A percentile compares a stretch with the other conserved stretches of the same genome.
phyloP scores from a whole-genome alignment of 2,329 filamentous ascomycete species.

The Exserohilum turcica region DNA sequence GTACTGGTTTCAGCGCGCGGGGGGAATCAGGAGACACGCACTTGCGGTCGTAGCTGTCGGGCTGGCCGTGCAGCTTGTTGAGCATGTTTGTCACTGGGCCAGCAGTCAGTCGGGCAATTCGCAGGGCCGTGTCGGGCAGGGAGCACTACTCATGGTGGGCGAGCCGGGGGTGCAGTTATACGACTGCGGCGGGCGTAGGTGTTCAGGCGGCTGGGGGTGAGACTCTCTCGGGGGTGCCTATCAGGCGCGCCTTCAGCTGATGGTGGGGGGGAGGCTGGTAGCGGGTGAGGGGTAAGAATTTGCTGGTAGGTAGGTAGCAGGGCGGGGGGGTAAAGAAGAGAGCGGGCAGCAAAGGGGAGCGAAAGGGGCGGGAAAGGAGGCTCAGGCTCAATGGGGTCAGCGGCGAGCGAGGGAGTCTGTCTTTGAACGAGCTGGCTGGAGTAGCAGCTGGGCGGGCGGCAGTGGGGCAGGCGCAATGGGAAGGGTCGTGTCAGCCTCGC shows the following conservation, averaged over 20 bases:
- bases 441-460: conserved; percentile 25
- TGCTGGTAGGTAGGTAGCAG: conserved; percentile 27
- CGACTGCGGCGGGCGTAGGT: conserved; percentile 31
- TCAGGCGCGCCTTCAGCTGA: conserved; percentile 34
- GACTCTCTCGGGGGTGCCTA: conserved; percentile 36
- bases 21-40: conserved; percentile 52
- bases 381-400: conserved; percentile 23
- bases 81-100: conserved; percentile 81
- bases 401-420: conserved; percentile 21
- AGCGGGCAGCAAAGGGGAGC: conserved; percentile 12
- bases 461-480: conserved; percentile 34
- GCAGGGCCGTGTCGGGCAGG: conserved; percentile 8
- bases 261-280: conserved; percentile 32
- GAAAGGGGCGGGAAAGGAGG: conserved; percentile 22
- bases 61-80: conserved; percentile 94
- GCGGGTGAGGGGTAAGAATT: conserved; percentile 37
- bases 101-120: conserved; percentile 19
- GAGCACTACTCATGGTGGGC: conserved; percentile 45
- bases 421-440: conserved; percentile 22
- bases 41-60: conserved; percentile 99
- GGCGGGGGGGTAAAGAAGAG: conserved; percentile 19
- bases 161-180: conserved; percentile 30
- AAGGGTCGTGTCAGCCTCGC: conserved; percentile 32
- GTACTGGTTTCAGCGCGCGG: conserved; percentile 26
- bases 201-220: conserved; percentile 40